These are phyloP conservation scores for Pestalotiopsis sp. DNA, from an alignment of 2,329 filamentous ascomycete species.

Conservation along the genomic window DNA sequence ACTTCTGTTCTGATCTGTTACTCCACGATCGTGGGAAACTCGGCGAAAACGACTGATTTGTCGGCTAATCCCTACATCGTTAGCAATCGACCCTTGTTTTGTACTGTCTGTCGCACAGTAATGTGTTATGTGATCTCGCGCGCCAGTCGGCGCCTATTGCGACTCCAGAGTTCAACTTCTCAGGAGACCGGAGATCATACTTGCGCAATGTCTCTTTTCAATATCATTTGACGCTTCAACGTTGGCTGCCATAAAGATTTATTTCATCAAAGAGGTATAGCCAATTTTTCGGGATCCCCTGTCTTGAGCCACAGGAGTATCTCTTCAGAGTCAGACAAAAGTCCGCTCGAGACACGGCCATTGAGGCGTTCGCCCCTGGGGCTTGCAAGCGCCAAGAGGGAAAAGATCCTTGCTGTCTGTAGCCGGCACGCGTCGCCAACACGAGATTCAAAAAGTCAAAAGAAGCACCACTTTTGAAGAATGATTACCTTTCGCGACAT, in stretches of 20 bases:
- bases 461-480: not conserved
- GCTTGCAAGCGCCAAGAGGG: not conserved
- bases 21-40: too few species aligned
- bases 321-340: not conserved
- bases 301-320: not conserved
- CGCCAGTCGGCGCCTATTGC: not conserved
- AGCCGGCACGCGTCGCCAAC: not conserved
- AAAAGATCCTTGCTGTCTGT: not conserved
- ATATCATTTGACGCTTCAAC: not conserved
- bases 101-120: not conserved
- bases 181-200: not conserved
- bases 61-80: too few species aligned
- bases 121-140: not conserved
- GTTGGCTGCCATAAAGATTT: not conserved
- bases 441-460: not conserved
- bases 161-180: not conserved
- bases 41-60: too few species aligned
- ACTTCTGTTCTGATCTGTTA: too few species aligned
- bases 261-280: not conserved
- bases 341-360: not conserved
- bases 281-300: not conserved
- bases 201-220: not conserved
- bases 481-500: not conserved
- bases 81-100: not conserved
- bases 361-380: not conserved